Conservation (phyloP, 306 rosid species). For the Myrica gale region DNA sequence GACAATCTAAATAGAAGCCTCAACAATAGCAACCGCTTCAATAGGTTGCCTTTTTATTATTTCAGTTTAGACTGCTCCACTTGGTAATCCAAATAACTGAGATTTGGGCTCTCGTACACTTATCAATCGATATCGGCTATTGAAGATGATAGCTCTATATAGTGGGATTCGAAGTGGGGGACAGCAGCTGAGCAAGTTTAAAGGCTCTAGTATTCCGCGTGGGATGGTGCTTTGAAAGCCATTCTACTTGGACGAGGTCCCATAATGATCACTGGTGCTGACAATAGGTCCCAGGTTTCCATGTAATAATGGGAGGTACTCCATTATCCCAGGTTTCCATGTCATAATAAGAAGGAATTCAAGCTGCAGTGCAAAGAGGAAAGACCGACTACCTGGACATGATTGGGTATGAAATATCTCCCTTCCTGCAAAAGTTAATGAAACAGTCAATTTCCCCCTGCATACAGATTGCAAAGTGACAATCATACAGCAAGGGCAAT, state of each 20-base stretch:
- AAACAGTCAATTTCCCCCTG: not conserved
- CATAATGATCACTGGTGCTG: not conserved
- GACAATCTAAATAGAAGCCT: no score
- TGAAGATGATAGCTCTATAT: not conserved
- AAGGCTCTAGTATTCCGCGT: not conserved
- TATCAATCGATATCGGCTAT: no score
- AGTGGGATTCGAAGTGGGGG: not conserved
- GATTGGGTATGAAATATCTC: not conserved
- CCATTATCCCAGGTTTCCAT: not conserved
- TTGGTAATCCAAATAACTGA: no score
- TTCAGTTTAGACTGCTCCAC: no score
- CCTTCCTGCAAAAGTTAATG: not conserved
- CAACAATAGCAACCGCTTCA: no score
- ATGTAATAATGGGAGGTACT: not conserved
- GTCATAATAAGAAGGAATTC: not conserved
- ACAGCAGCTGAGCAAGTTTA: conserved; percentile 2
- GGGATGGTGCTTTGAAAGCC: not conserved
- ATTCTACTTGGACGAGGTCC: not conserved
- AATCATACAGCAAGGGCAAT: not conserved
- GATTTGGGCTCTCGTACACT: no score
- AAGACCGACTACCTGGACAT: not conserved
- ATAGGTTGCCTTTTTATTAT: no score
- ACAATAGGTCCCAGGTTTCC: not conserved
- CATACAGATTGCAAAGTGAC: no score
- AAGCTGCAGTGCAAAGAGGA: not conserved